Evolutionary conservation across 805 yeast genomes (phyloP).

Genomic region (Isabelozyma gotoi): DNA sequence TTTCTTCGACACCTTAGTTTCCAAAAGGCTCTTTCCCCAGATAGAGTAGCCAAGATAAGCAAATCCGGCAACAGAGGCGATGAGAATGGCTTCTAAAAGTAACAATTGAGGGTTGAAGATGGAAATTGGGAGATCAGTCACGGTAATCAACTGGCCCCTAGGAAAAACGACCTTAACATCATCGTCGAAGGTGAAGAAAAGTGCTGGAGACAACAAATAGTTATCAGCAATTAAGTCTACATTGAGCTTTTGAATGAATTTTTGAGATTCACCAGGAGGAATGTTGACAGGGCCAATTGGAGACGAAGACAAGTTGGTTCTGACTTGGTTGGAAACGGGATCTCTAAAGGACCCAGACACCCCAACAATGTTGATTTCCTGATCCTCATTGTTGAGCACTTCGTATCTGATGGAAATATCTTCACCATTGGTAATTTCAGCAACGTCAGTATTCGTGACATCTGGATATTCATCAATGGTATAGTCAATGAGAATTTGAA

Average conservation of each 20-base stretch:
- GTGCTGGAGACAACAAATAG: slow-evolving; percentile 59
- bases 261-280: slow-evolving; percentile 46
- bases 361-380: slow-evolving; percentile 55
- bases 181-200: slow-evolving; percentile 52
- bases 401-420: slow-evolving; percentile 50
- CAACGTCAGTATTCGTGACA: slow-evolving; percentile 35
- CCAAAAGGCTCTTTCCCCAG: slow-evolving; percentile 35
- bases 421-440: slow-evolving; percentile 51
- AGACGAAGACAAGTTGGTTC: slow-evolving; percentile 64
- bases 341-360: slow-evolving; percentile 65
- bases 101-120: slow-evolving; percentile 72
- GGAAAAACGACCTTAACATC: slow-evolving; percentile 56
- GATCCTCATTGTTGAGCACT: slow-evolving; percentile 54
- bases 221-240: slow-evolving; percentile 57
- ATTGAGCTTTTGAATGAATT: slow-evolving; percentile 59
- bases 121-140: slow-evolving; percentile 67
- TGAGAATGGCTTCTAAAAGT: slow-evolving; percentile 56
- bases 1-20: neutral
- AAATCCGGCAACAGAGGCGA: slow-evolving; percentile 46
- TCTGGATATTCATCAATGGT: slow-evolving; percentile 46
- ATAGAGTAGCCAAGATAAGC: slow-evolving; percentile 47
- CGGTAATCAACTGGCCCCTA: slow-evolving; percentile 54
- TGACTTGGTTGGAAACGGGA: slow-evolving; percentile 49
- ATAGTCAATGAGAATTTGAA: slow-evolving; percentile 51
- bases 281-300: slow-evolving; percentile 60